Conservation (phyloP, 192 early-diverging fungal species). For the Coemansia biformis region DNA sequence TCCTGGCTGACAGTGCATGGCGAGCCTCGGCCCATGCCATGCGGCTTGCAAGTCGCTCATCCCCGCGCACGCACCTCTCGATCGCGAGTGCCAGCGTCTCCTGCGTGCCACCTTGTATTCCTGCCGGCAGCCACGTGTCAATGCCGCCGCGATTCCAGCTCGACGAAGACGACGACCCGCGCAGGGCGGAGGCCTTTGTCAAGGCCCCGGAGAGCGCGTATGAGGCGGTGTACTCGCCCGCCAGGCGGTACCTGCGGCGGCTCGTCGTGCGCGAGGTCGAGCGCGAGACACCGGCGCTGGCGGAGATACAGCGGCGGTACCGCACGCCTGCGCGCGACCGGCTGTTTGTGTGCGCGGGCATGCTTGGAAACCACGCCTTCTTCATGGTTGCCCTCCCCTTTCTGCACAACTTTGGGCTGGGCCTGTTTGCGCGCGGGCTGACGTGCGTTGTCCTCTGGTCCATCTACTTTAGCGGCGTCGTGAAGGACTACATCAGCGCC, state of each 20-base stretch:
- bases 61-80: too few relatives aligned
- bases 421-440: constrained; percentile 54
- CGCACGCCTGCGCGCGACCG: constrained; percentile 51
- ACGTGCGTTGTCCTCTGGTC: constrained; percentile 47
- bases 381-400: constrained; percentile 78
- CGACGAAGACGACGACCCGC: constrained; percentile 35
- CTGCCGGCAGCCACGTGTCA: neutral
- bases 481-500: constrained; percentile 77
- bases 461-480: constrained; percentile 43
- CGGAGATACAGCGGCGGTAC: constrained; percentile 24
- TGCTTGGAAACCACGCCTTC: constrained; percentile 82
- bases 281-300: constrained; percentile 35
- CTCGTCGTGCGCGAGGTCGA: constrained; percentile 31
- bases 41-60: too few relatives aligned
- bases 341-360: constrained; percentile 64
- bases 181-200: constrained; percentile 14
- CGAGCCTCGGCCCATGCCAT: too few relatives aligned
- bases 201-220: constrained; percentile 35
- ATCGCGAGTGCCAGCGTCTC: too few relatives aligned
- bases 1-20: too few relatives aligned
- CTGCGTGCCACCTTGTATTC: neutral
- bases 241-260: constrained; percentile 18
- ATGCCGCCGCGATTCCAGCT: constrained; percentile 44
- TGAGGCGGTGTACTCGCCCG: constrained; percentile 34
- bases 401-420: constrained; percentile 73